Conservation (phyloP, 1,284 basidiomycete genomes). For the Puccinia hordei region DNA sequence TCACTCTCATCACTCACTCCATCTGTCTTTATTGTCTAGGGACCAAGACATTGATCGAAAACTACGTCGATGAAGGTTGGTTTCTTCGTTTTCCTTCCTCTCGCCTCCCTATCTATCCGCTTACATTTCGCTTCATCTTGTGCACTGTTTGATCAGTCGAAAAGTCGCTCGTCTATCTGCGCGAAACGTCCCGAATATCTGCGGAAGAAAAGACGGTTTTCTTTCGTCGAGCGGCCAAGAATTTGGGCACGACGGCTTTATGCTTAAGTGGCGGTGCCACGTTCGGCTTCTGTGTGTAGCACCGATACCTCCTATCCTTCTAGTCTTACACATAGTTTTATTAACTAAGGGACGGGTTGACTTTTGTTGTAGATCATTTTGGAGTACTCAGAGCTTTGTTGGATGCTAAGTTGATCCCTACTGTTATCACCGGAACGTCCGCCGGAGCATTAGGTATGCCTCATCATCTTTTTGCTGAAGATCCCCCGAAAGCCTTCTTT, state of each 20-base stretch:
- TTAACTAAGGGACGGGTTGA: slow-evolving; percentile 32
- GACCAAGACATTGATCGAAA: slow-evolving; percentile 57
- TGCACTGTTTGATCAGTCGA: too few relatives aligned
- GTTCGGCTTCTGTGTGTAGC: slow-evolving; percentile 73
- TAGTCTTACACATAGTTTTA: background rate
- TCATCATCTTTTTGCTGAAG: background rate
- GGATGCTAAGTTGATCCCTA: slow-evolving; percentile 81
- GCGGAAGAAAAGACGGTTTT: slow-evolving; percentile 88
- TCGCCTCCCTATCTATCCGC: too few relatives aligned
- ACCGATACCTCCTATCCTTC: background rate
- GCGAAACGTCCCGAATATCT: slow-evolving; percentile 71
- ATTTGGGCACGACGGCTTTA: slow-evolving; percentile 84
- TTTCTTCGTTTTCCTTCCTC: slow-evolving; percentile 55
- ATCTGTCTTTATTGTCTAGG: slow-evolving; percentile 6
- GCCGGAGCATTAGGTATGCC: slow-evolving; percentile 74
- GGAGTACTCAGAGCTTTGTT: slow-evolving; percentile 90
- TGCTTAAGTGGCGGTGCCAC: slow-evolving; percentile 92
- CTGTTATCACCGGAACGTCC: slow-evolving; percentile 84
- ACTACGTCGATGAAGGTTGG: slow-evolving; percentile 78
- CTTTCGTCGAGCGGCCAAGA: slow-evolving; percentile 83
- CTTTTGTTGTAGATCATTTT: slow-evolving; percentile 66
- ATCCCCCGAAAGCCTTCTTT: too few relatives aligned
- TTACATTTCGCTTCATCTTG: too few relatives aligned
- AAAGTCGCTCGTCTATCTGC: slow-evolving; percentile 68
- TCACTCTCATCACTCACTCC: background rate